Conservation (phyloP, 768 basidiomycete species). For the Boletus patriciae region DNA sequence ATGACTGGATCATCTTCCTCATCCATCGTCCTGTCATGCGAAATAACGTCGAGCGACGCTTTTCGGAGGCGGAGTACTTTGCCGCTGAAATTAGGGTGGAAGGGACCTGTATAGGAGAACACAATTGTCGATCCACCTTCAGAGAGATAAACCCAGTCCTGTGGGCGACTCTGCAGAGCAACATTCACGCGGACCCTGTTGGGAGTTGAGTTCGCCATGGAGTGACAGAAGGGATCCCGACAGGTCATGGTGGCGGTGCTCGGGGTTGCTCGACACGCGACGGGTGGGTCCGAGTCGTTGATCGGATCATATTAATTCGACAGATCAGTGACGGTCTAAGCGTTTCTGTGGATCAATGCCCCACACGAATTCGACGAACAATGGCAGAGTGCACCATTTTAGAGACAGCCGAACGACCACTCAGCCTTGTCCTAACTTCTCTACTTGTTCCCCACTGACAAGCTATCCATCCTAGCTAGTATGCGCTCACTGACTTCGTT, state of each 20-base stretch:
- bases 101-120: slow-evolving; percentile 71
- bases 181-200: slow-evolving; percentile 10
- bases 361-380: slow-evolving; percentile 20
- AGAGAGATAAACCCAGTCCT: slow-evolving; percentile 80
- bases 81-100: slow-evolving; percentile 50
- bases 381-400: slow-evolving; percentile 7
- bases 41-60: slow-evolving; percentile 19
- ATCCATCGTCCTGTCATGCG: slow-evolving; percentile 27
- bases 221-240: too few species aligned
- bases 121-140: slow-evolving; percentile 95
- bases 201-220: neutral
- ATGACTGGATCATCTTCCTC: slow-evolving; percentile 42
- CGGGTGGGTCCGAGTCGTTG: neutral
- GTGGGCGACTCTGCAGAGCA: slow-evolving; percentile 31
- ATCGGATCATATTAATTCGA: neutral
- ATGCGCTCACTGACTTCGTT: slow-evolving; percentile 22
- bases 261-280: too few species aligned
- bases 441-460: neutral
- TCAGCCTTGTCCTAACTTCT: neutral
- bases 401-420: neutral
- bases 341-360: neutral
- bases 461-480: neutral
- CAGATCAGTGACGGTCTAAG: slow-evolving; percentile 3
- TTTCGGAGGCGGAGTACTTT: slow-evolving; percentile 83
- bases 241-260: neutral